Conservation (phyloP, 2,329 filamentous ascomycete species). For the Hypomyces rosellus region DNA sequence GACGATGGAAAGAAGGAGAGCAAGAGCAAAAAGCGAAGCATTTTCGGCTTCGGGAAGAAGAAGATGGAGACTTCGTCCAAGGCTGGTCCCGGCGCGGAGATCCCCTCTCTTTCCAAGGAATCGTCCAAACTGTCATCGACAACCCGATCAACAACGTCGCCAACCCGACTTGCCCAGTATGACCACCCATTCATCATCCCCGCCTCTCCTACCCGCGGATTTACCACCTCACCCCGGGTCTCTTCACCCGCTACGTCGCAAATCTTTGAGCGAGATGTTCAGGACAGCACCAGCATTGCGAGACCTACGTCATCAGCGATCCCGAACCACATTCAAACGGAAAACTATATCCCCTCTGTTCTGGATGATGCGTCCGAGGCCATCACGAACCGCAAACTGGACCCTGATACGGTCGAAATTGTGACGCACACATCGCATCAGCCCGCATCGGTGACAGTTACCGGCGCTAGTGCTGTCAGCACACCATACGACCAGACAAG, state of each 20-base stretch:
- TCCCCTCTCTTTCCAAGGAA: constrained; percentile 27
- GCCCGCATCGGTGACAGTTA: constrained; percentile 64
- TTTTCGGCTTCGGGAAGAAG: constrained; percentile 60
- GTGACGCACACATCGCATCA: constrained; percentile 81
- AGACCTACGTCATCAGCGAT: constrained; percentile 76
- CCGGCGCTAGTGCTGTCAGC: constrained; percentile 35
- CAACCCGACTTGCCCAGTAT: constrained; percentile 26
- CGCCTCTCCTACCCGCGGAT: constrained; percentile 58
- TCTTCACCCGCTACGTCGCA: constrained; percentile 71
- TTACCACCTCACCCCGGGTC: constrained; percentile 66
- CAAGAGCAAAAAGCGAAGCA: constrained; percentile 47
- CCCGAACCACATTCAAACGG: constrained; percentile 85
- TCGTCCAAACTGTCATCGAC: constrained; percentile 33
- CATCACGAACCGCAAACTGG: constrained; percentile 78
- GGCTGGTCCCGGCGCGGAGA: constrained; percentile 27
- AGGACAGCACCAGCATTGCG: constrained; percentile 61
- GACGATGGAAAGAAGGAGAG: constrained; percentile 19
- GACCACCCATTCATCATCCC: constrained; percentile 43
- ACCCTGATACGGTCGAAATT: constrained; percentile 88
- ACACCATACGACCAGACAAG: constrained; percentile 36
- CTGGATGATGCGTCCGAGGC: constrained; percentile 86
- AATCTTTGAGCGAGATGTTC: constrained; percentile 94
- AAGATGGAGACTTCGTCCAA: constrained; percentile 40
- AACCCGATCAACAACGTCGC: constrained; percentile 35
- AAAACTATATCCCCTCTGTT: constrained; percentile 88